These are phyloP conservation scores for Malassezia dermatis DNA, from an alignment of 1,284 basidiomycete genomes.

Conservation along the genomic window DNA sequence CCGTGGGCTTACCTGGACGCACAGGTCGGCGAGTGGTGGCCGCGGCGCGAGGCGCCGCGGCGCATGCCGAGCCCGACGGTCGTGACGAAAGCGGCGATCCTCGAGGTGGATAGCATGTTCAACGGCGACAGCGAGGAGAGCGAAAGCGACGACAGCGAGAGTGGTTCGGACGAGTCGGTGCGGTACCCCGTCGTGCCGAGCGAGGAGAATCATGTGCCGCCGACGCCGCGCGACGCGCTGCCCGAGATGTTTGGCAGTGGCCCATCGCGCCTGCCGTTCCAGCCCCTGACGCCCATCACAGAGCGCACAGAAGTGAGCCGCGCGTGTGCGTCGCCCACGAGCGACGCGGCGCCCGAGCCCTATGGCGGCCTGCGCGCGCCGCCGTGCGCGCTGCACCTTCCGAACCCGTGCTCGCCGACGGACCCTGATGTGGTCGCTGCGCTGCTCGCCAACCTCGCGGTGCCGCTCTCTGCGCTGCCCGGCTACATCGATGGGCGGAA, in stretches of 20 bases:
- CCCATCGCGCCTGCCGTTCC: conserved; percentile 28
- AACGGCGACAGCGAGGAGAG: conserved; percentile 27
- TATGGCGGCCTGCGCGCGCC: conserved; percentile 1
- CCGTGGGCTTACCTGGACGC: conserved; percentile 36
- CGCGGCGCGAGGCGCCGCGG: conserved; percentile 10
- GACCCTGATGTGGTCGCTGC: conserved; percentile 60
- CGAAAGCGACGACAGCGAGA: conserved; percentile 23
- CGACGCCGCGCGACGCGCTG: conserved; percentile 11
- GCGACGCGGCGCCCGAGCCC: neutral
- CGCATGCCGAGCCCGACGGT: conserved; percentile 29
- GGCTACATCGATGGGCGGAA: conserved; percentile 55
- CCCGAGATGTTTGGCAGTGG: conserved; percentile 17
- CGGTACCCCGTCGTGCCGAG: conserved; percentile 1
- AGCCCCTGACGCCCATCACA: conserved; percentile 38
- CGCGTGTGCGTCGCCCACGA: neutral
- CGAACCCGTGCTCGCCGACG: conserved; percentile 82
- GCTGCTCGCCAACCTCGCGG: conserved; percentile 59
- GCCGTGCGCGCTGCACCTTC: conserved; percentile 40
- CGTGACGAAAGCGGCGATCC: conserved; percentile 35
- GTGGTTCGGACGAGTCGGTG: conserved; percentile 20
- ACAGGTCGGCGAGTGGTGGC: conserved; percentile 28
- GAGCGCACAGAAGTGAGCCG: conserved; percentile 24
- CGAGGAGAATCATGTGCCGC: conserved; percentile 29
- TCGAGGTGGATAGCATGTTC: conserved; percentile 43
- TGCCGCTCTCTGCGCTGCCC: conserved; percentile 53